Percentiles rank a stretch among this genome's conserved stretches.
Conservation (phyloP, 2,329 filamentous ascomycete species). For the Amauroascus verrucosus region DNA sequence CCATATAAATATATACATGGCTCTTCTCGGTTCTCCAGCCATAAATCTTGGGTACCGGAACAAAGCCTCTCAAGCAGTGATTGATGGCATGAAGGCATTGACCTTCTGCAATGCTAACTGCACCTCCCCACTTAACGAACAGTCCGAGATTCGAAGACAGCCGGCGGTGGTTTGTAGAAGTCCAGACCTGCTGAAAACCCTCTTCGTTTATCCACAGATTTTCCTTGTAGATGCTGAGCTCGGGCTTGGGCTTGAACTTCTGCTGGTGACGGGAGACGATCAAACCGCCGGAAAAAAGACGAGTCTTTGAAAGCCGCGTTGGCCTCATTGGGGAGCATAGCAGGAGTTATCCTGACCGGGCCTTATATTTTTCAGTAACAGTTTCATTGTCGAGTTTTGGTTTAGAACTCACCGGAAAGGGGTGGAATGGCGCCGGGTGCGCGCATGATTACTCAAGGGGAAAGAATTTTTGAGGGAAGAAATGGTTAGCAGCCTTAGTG, state of each 20-base stretch:
- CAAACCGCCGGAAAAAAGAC: background rate
- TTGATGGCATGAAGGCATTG: background rate
- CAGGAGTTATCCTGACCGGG: background rate
- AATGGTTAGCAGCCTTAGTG: too few relatives aligned
- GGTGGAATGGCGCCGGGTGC: too few relatives aligned
- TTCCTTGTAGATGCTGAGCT: background rate
- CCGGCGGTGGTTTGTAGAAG: background rate
- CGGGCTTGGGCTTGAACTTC: background rate
- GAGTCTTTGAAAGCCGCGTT: background rate
- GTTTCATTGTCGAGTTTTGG: too few relatives aligned
- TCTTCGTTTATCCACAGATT: background rate
- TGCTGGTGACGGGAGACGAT: conserved; percentile 4
- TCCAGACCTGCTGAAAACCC: background rate
- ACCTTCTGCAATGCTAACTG: conserved; percentile 18
- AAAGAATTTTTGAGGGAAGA: too few relatives aligned
- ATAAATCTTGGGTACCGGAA: conserved; percentile 27
- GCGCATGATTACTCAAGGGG: too few relatives aligned
- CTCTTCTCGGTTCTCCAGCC: conserved; percentile 24
- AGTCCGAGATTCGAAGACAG: conserved; percentile 18
- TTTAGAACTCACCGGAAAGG: too few relatives aligned
- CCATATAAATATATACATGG: conserved; percentile 27
- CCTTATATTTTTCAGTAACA: too few relatives aligned
- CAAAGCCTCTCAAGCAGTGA: background rate
- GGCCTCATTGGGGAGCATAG: background rate
- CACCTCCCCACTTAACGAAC: conserved; percentile 20